Base-by-base conservation (phyloP, 192 early-diverging fungal species). In the Coemansia sp. region DNA sequence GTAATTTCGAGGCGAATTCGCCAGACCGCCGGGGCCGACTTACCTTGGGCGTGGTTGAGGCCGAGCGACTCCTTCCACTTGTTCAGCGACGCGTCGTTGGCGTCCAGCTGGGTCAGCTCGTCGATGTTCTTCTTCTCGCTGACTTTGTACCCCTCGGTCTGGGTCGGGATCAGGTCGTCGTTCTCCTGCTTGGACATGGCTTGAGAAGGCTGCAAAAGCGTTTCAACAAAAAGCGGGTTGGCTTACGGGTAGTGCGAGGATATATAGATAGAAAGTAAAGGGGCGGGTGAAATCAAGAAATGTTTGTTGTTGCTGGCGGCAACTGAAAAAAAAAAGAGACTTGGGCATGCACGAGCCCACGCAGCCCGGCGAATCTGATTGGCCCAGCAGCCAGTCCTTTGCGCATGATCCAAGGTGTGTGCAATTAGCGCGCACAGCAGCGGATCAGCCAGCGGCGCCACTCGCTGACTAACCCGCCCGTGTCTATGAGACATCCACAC, bases 51-150 rank as follows among this genome's bases (percentile, higher is more conserved):
- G 15, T 55, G 60, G 50, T 55, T 65, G 30, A 99, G 72, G 26
- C 96, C 96, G 39, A 99, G 84, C 15, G 90, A 92, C 54, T 85
- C 86, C 81, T 99, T 99, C 96, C 96, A 99, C 75, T 92, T 94
- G 49, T 81, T 77, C 26, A 99, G 82, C n/a, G 92, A 92, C 68
- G 93, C 91, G 78, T 96, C 95, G 53, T 81, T 69, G 46, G 91
- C 85, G 61, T 97, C 96, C 44, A 98, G 81, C 28, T 82, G 63
- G 53, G 89, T 71, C 62, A 92, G 87, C 70, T 98, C 92, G 15
- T 81, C 77, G 8, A 92, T 60, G 8, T 88, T 86, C 83, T 97
- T 98, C 82, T 95, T 98, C 57, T 88, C 85, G 25, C 91, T 87
- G 39, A 85, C 84, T 78, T 89, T 94, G 83, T 95, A 98, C 31